Evolutionary conservation across 2,329 filamentous ascomycete species (phyloP).

Genomic region (Cladobotryum mycophilum): DNA sequence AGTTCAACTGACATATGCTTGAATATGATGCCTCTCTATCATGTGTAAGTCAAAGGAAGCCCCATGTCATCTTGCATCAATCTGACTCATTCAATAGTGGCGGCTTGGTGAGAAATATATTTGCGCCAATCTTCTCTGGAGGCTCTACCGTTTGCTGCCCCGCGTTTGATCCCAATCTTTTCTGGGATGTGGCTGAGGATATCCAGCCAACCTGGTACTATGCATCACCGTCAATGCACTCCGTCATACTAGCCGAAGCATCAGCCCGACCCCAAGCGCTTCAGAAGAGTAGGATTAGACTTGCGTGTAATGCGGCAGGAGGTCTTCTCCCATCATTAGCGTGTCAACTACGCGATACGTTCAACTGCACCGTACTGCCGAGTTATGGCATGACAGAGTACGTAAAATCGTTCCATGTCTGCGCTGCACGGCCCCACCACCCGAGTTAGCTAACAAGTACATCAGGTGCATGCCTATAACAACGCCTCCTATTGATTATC

Average conservation of each 20-base stretch:
- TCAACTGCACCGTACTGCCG: constrained; percentile 45
- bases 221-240: constrained; percentile 52
- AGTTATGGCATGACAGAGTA: constrained; percentile 55
- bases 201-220: constrained; percentile 51
- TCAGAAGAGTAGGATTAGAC: constrained; percentile 37
- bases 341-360: constrained; percentile 41
- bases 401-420: constrained; percentile 12
- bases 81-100: constrained; percentile 28
- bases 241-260: constrained; percentile 44
- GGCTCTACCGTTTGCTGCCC: constrained; percentile 49
- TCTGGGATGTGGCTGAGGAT: constrained; percentile 48
- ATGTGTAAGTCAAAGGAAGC: constrained; percentile 36
- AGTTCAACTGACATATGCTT: constrained; percentile 42
- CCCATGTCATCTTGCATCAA: neutral
- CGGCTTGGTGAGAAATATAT: constrained; percentile 48
- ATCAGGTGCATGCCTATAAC: constrained; percentile 50
- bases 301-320: constrained; percentile 52
- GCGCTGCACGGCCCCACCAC: neutral
- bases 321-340: constrained; percentile 47
- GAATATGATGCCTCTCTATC: constrained; percentile 56
- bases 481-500: constrained; percentile 47
- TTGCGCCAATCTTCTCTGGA: constrained; percentile 47
- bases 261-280: constrained; percentile 33
- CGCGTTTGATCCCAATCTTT: constrained; percentile 47
- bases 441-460: neutral